Evolutionary conservation across 2,329 filamentous ascomycete genomes (phyloP).

Genomic region (Ophiocordyceps camponoti-rufipedis): DNA sequence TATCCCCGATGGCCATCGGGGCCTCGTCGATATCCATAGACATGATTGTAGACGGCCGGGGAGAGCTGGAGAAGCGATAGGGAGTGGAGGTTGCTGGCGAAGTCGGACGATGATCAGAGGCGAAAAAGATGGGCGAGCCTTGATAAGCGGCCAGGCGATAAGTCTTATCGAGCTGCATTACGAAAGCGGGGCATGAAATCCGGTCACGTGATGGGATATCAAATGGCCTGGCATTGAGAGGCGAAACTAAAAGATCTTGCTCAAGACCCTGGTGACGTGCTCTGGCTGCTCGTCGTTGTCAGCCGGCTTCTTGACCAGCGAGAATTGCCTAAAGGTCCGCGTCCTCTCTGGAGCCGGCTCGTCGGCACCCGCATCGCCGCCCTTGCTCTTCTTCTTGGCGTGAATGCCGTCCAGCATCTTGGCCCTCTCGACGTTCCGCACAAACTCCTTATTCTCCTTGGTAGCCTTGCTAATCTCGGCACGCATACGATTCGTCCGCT

Average conservation of each 20-base stretch:
- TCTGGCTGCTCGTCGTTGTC: constrained; percentile 29
- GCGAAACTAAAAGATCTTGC: constrained; percentile 39
- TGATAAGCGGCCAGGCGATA: constrained; percentile 17
- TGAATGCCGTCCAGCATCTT: constrained; percentile 67
- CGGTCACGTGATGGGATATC: neutral
- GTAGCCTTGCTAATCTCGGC: constrained; percentile 61
- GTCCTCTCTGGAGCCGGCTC: constrained; percentile 5
- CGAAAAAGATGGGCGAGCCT: constrained; percentile 10
- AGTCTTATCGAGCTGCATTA: neutral
- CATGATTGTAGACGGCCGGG: constrained; percentile 8
- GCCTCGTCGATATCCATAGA: constrained; percentile 26
- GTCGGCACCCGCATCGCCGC: neutral
- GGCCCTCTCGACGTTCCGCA: constrained; percentile 59
- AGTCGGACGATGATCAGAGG: neutral
- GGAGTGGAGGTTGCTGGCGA: neutral
- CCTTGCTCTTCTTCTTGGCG: constrained; percentile 27
- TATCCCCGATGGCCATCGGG: constrained; percentile 18
- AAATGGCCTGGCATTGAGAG: neutral
- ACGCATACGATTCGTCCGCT: constrained; percentile 55
- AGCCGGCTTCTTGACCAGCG: constrained; percentile 32
- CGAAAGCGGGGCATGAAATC: neutral
- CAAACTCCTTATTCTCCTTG: constrained; percentile 66
- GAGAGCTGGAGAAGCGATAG: neutral
- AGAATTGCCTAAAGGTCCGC: constrained; percentile 48
- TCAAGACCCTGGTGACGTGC: constrained; percentile 39